Base-by-base conservation (phyloP, 257 asterid genomes). In the Solanum neorickii region DNA sequence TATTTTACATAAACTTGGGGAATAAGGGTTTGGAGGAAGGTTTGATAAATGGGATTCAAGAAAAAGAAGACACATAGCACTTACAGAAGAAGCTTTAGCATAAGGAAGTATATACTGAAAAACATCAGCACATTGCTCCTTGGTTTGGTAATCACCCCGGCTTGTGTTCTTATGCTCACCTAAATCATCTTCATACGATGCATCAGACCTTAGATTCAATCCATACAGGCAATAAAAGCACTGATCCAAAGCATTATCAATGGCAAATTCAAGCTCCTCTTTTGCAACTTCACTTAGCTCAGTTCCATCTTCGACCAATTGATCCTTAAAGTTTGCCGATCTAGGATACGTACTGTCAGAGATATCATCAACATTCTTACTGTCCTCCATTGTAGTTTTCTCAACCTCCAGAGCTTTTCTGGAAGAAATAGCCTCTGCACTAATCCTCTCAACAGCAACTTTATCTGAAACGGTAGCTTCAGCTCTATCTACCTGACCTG, bases 51-150 rank as follows among this genome's bases (percentile, higher is more conserved):
- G 41, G 84, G 66, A 80, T 78, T 46, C 82, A 87, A 85, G 65
- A 60, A 85, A 80, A 68, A 77, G 70, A 44, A 69, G 87, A 77
- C 72, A 82, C 83, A 49, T 86, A 29, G 75, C 16, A 92, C 99
- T 95, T 85, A 95, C 99, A 83, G 99, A 95, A 87, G 98, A 95
- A 90, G 96, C 98, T 93, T 93, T 95, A 18, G 99, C 98, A 91
- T 95, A 97, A 27, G 99, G 96, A 91, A 97, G 97, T 88, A 97
- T 91, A 89, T 97, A 95, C 87, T 91, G 98, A 87, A 97, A 95
- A 89, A 97, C 99, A 88, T 95, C 99, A 87, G 98, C 98, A 89
- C 99, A 97, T 87, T 97, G 99, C 90, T 97, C 99, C 93, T 97
- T 97, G 25, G 98, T 97, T 93, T 97, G 99, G 90, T 97, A 97